Base-by-base conservation (phyloP, 2,329 filamentous ascomycete genomes). In the Tolypocladium capitatum region DNA sequence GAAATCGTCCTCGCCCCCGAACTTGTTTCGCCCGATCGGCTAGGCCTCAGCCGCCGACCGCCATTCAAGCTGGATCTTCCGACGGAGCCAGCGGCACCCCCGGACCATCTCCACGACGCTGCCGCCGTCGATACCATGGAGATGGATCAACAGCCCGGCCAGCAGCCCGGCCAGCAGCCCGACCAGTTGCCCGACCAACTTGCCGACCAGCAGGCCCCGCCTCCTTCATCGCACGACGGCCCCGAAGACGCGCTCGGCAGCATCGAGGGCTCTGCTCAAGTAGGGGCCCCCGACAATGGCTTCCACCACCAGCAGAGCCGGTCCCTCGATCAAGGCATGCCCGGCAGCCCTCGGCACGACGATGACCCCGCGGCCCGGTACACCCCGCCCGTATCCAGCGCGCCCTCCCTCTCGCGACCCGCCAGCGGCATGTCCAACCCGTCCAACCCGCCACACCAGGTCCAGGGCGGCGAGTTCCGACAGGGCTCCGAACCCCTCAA, bases 81-180 rank as follows among this genome's bases (percentile, higher is more conserved):
- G 51, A 71, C 64, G 47, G 56, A 58, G 49, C 49, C 48, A 45
- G 55, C 58, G 49, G 57, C 54, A 41, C 46, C 53, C 51, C 51
- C 54, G 42, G 43, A 53, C 51, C 49, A 48, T 30, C 40, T 46
- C 46, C 52, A 51, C 52, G 55, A 57, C 55, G 48, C 43, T 16
- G 69, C 73, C 71, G 67, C 68, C 49, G 62, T 74, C 56, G 70
- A 74, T 57, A 71, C 56, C 51, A 74, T 75, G 69, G 76, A 80
- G 48, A 59, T 58, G 47, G 62, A 63, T 41, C 48, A 51, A 10
- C 53, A 48, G 30, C 48, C 14, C 36, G 32, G 43, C 10, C 41
- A 46, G 16, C 46, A 45, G 28, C 24, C 16, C 27, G 13, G 18
- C 4, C 43, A 24, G 43, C 34, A 43, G 36, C 30, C 27, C n/a